Evolutionary conservation across 208 protist genomes (phyloP).

Genomic region (Crithidia bombi): DNA sequence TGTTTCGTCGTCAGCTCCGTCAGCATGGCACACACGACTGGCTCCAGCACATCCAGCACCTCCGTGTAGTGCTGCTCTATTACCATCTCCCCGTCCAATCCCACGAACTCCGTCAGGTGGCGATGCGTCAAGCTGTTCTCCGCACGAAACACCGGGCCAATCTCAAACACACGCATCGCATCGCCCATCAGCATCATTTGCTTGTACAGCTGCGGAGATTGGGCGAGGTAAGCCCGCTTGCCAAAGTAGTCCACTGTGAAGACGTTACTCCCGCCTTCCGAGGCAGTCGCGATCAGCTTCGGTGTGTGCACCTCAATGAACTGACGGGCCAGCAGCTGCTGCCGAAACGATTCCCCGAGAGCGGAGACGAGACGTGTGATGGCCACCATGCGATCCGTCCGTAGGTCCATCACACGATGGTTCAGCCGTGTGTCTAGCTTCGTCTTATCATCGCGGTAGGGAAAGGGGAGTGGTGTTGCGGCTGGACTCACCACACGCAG

Average conservation of each 20-base stretch:
- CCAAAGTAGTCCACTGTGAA: conserved; percentile 85
- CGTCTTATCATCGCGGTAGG: conserved; percentile 77
- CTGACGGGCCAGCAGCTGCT: conserved; percentile 70
- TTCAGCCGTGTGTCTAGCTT: conserved; percentile 95
- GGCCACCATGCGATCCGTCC: conserved; percentile 93
- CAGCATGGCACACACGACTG: conserved; percentile 95
- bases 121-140: conserved; percentile 98
- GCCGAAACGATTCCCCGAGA: conserved; percentile 89
- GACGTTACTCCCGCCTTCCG: conserved; percentile 91
- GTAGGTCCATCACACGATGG: conserved; percentile 96
- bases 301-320: conserved; percentile 99
- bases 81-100: conserved; percentile 99
- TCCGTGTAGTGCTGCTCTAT: conserved; percentile 97
- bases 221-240: conserved; percentile 94
- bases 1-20: conserved; percentile 58
- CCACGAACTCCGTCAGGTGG: conserved; percentile 99
- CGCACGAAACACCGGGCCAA: conserved; percentile 98
- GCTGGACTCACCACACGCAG: conserved; percentile 60
- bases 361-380: conserved; percentile 92
- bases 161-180: conserved; percentile 93
- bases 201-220: conserved; percentile 99
- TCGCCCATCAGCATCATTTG: conserved; percentile 98
- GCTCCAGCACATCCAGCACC: conserved; percentile 95
- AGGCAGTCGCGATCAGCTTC: conserved; percentile 96
- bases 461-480: conserved; percentile 78